phyloP scores from a whole-genome alignment of 345 rosid species.

The Aquilaria malaccensis region DNA sequence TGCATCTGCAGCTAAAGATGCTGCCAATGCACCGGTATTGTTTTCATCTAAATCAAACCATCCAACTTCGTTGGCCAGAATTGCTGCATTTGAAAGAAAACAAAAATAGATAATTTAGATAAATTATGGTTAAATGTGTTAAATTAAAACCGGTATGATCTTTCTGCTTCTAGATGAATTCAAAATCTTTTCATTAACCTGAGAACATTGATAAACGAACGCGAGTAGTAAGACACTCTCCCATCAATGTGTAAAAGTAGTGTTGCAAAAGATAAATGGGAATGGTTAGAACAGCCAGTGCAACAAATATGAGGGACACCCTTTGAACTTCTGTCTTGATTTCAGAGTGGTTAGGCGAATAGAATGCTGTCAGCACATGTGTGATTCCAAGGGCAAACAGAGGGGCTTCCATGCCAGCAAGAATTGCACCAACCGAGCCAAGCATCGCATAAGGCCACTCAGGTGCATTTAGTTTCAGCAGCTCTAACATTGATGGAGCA shows the following conservation, averaged over 20 bases:
- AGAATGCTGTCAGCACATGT: slow-evolving; percentile 57
- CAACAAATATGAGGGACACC: slow-evolving; percentile 42
- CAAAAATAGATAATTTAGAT: too few species aligned
- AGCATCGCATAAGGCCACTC: slow-evolving; percentile 81
- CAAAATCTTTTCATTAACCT: slow-evolving; percentile 33
- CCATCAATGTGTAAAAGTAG: slow-evolving; percentile 77
- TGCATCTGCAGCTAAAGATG: slow-evolving; percentile 76
- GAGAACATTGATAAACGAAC: slow-evolving; percentile 67
- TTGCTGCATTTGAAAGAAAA: slow-evolving; percentile 41
- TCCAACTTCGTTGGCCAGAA: slow-evolving; percentile 72
- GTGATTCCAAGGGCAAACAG: slow-evolving; percentile 67
- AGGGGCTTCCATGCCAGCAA: slow-evolving; percentile 70
- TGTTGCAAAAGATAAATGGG: slow-evolving; percentile 71
- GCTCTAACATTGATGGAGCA: slow-evolving; percentile 43
- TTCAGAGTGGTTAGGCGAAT: slow-evolving; percentile 31
- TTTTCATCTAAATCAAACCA: slow-evolving; percentile 92
- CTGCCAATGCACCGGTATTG: slow-evolving; percentile 53
- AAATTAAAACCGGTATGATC: neutral
- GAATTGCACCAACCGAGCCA: slow-evolving; percentile 71
- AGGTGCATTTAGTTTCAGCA: slow-evolving; percentile 63
- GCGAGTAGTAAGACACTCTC: slow-evolving; percentile 69
- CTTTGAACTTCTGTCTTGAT: slow-evolving; percentile 42
- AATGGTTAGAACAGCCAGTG: slow-evolving; percentile 37
- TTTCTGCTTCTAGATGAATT: slow-evolving; percentile 1
- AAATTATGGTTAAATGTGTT: neutral